Base-by-base conservation (phyloP, 2,329 filamentous ascomycete genomes). In the Xylaria sp. region DNA sequence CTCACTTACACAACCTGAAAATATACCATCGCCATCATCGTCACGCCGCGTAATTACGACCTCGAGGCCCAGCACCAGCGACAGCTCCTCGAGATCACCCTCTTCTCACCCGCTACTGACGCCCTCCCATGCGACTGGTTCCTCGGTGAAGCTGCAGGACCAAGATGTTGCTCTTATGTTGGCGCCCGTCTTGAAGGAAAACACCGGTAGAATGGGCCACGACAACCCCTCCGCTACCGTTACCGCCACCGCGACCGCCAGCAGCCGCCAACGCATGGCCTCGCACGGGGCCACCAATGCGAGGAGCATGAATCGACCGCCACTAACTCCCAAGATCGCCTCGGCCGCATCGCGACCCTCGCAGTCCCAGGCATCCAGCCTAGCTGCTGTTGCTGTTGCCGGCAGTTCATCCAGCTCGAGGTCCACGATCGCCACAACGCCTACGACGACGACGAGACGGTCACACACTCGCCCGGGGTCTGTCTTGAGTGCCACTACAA, bases 191-290 rank as follows among this genome's bases (percentile, higher is more conserved):
- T 60, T 70, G 66, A 69, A 69, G 68, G 62, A 68, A 64, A 59
- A 57, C 59, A 30, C 49, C 49, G 18, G 23, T 35, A 51, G 49
- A 34, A 77, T 76, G 75, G 72, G 73, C 59, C 67, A 70, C 64
- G 73, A 77, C 46, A 75, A 81, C 79, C 76, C 79, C 77, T 55
- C 59, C 64, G 77, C 37, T 30, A 30, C 23, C 23, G 23, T 30
- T 30, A 75, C 52, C 51, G 39, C 74, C 77, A 30, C 77, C 73
- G 75, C 75, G 69, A 74, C 73, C 72, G 78, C 77, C 70, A 76
- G 78, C 69, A 79, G 76, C 65, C 80, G 80, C 66, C 83, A 86
- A 47, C 80, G 88, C 70, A 87, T 87, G 76, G 89, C 90, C 56
- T 82, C 85, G 60, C 83, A 92, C 68, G 83, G 80, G 73, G 81